Percentiles rank a stretch among this genome's conserved stretches.
Conservation (phyloP, 1,284 basidiomycete species). For the Mrakiaceae sp. region DNA sequence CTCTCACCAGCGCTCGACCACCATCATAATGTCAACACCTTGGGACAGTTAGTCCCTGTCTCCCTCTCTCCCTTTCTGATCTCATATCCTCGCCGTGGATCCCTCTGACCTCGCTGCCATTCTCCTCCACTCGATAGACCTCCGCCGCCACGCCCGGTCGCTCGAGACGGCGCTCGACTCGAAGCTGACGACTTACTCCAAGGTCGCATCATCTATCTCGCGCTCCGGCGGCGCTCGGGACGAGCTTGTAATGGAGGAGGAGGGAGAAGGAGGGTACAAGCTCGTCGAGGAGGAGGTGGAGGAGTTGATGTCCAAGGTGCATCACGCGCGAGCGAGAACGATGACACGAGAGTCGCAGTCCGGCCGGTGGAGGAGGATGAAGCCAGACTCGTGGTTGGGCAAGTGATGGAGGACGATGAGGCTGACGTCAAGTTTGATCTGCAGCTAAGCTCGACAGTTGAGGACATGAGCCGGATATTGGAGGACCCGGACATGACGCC, state of each 20-base stretch:
- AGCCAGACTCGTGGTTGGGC: too few relatives aligned
- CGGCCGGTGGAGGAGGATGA: too few relatives aligned
- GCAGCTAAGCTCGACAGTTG: conserved; percentile 73
- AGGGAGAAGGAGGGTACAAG: conserved; percentile 53
- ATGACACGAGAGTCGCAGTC: too few relatives aligned
- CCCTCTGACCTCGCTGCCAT: not conserved
- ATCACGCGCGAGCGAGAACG: conserved; percentile 20
- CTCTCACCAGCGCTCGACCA: not conserved
- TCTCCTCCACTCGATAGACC: not conserved
- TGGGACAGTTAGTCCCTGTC: conserved; percentile 6
- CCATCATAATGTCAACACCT: not conserved
- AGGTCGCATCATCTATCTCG: conserved; percentile 64
- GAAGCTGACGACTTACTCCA: conserved; percentile 79
- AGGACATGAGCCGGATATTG: conserved; percentile 55
- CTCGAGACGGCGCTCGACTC: conserved; percentile 82
- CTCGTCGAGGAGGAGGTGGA: conserved; percentile 70
- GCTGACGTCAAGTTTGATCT: not conserved
- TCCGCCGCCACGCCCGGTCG: conserved; percentile 73
- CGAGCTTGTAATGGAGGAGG: conserved; percentile 36
- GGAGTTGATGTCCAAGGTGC: conserved; percentile 73
- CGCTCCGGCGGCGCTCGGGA: conserved; percentile 30
- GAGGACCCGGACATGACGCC: conserved; percentile 62
- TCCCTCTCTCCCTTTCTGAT: not conserved
- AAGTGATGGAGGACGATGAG: too few relatives aligned
- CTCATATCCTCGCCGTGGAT: not conserved